These are phyloP conservation scores for Mangifera indica DNA, from an alignment of 345 rosid genomes.

Conservation along the genomic window DNA sequence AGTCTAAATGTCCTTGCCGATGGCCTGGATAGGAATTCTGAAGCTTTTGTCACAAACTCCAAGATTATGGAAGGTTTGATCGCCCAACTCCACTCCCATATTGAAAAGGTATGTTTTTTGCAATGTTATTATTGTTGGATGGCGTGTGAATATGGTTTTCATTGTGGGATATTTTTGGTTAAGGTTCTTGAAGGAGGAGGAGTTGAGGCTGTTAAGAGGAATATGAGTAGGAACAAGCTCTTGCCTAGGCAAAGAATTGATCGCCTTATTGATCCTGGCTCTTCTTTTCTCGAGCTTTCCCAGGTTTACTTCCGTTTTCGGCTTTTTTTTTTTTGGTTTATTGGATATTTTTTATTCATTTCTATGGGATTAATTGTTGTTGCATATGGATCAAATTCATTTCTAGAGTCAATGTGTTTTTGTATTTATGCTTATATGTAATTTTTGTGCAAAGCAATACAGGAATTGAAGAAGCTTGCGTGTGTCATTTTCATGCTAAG, in stretches of 20 bases:
- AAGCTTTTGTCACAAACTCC: constrained; percentile 53
- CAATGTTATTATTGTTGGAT: background rate
- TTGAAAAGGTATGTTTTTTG: constrained; percentile 50
- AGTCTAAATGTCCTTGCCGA: constrained; percentile 58
- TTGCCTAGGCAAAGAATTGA: constrained; percentile 90
- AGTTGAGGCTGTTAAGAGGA: constrained; percentile 82
- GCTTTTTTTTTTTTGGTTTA: background rate
- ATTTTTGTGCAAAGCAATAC: background rate
- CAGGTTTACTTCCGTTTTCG: constrained; percentile 48
- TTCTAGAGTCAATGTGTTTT: background rate
- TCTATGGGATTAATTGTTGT: background rate
- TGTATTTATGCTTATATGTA: background rate
- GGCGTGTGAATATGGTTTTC: constrained; percentile 6
- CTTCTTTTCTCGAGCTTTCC: constrained; percentile 92
- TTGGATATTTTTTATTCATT: background rate
- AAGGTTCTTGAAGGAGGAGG: constrained; percentile 93
- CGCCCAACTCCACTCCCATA: constrained; percentile 66
- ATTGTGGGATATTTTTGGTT: constrained; percentile 15
- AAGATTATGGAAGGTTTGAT: constrained; percentile 64
- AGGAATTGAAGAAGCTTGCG: too few relatives aligned
- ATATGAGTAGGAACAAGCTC: constrained; percentile 78
- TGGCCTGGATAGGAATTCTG: constrained; percentile 63
- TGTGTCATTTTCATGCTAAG: background rate
- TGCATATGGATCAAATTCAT: too few relatives aligned
- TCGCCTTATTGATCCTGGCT: constrained; percentile 78